Evolutionary conservation across 179 eudicot genomes (phyloP), one percentile per base, ranked within the genome.

Genomic region (Nepenthes alata): DNA sequence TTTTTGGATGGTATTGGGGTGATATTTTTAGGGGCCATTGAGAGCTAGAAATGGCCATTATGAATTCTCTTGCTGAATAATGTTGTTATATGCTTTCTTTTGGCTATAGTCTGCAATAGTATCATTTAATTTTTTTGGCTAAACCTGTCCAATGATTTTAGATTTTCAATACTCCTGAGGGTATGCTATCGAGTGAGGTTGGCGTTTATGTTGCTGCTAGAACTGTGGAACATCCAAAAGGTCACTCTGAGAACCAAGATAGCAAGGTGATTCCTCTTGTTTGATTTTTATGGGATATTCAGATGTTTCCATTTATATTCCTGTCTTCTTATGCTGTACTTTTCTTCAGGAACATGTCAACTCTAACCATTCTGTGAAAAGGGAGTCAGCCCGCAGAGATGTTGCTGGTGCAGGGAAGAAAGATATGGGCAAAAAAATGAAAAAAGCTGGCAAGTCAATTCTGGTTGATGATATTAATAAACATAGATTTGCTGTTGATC

Each of bases 101-200:
- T 48, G 3, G 3, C 12, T 8, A 10, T 48, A 4, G 10, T 9
- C 6, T 44, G 10, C 47, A 44, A 44, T 5, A 44, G 10, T 48
- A 6, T 11, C 12, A 2, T 48, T 48, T 6, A 48, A 48, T 48
- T 9, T 48, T 48, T 10, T 48, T 8, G 52, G 52, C 11, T 44
- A 4, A 44, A 35, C 13, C 13, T 16, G 50, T 39, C 47, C 25
- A 5, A 5, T 67, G 54, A 54, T 53, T 59, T 44, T 84, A 94
- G 97, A 81, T 94, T 61, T 94, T 90, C 69, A 78, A 62, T 61
- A 90, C 99, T 39, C 99, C 99, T 35, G 97, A 94, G 69, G 95
- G 97, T 57, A 78, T 78, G 74, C 94, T 94, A 60, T 94, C 99
- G 5, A 78, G 69, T 67, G 97, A 94, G 78, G 91, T 79, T 77